Percentiles rank a stretch among this genome's conserved stretches.
Evolutionary conservation across 2,329 filamentous ascomycete species (phyloP).

Genomic region (Sporothrix pseudoabietina): DNA sequence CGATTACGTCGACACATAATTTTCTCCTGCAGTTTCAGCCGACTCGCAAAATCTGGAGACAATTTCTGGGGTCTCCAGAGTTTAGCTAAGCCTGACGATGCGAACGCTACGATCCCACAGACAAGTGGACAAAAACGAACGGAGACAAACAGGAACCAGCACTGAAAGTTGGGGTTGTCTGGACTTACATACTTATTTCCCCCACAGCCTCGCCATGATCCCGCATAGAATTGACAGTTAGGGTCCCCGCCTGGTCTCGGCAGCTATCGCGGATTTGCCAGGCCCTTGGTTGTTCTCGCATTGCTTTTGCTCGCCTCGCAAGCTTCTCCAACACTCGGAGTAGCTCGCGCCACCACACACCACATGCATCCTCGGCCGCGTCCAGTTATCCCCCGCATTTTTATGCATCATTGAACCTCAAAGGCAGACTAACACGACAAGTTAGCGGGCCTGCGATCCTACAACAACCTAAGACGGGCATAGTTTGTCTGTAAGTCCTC

Average conservation of each 20-base stretch:
- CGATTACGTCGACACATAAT: neutral
- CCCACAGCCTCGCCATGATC: neutral
- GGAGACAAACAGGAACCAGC: neutral
- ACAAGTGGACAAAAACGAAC: neutral
- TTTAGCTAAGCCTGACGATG: neutral
- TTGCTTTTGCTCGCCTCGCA: neutral
- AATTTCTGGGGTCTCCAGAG: neutral
- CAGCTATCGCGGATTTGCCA: neutral
- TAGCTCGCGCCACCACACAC: neutral
- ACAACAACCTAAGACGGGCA: neutral
- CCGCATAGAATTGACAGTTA: neutral
- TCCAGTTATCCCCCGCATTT: neutral
- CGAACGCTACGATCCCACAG: neutral
- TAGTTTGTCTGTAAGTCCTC: neutral
- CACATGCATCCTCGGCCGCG: constrained; percentile 3
- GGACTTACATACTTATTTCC: neutral
- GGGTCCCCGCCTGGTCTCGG: neutral
- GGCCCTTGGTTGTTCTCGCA: neutral
- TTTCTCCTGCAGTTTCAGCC: neutral
- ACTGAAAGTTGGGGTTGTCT: neutral
- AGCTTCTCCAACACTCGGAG: neutral
- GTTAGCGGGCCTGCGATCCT: neutral
- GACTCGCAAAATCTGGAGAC: neutral
- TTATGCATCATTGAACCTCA: neutral
- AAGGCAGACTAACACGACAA: neutral